A percentile compares a stretch with the other conserved stretches of the same genome.
phyloP scores from a whole-genome alignment of 805 yeast genomes.

The Metschnikowia colocasiae region DNA sequence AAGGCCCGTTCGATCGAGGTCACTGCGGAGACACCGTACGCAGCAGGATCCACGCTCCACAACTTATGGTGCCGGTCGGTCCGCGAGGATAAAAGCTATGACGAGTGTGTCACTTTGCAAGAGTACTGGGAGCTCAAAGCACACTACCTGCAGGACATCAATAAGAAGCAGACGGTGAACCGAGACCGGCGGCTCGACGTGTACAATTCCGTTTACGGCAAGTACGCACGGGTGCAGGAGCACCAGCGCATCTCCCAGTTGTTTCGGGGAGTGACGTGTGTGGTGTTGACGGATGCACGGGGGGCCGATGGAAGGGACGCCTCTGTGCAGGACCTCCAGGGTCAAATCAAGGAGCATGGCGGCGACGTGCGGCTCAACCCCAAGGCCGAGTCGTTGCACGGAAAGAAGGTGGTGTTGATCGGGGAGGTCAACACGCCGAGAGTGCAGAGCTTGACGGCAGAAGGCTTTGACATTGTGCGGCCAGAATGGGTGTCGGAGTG shows the following conservation, averaged over 20 bases:
- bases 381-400: conserved; percentile 10
- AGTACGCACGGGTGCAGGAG: conserved; percentile 8
- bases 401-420: conserved; percentile 18
- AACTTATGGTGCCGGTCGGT: conserved; percentile 70
- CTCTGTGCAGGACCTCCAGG: conserved; percentile 32
- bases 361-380: conserved; percentile 38
- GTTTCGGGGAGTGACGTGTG: conserved; percentile 46
- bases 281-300: conserved; percentile 52
- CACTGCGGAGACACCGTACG: conserved; percentile 44
- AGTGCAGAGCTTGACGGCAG: conserved; percentile 21
- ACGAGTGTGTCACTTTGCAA: conserved; percentile 49
- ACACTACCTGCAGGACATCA: conserved; percentile 22
- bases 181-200: conserved; percentile 22
- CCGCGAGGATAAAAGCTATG: conserved; percentile 64
- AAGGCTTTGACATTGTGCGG: conserved; percentile 57
- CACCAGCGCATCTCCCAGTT: conserved; percentile 24
- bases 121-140: conserved; percentile 46
- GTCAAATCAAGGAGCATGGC: conserved; percentile 44
- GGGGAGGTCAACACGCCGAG: conserved; percentile 29
- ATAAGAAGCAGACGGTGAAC: conserved; percentile 29
- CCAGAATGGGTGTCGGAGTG: conserved; percentile 78
- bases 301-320: conserved; percentile 25
- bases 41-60: conserved; percentile 66
- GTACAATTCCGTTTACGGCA: conserved; percentile 16
- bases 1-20: conserved; percentile 72